Evolutionary conservation across 495 filamentous ascomycete genomes (phyloP).

Genomic region (Aspergillus kassunensis): DNA sequence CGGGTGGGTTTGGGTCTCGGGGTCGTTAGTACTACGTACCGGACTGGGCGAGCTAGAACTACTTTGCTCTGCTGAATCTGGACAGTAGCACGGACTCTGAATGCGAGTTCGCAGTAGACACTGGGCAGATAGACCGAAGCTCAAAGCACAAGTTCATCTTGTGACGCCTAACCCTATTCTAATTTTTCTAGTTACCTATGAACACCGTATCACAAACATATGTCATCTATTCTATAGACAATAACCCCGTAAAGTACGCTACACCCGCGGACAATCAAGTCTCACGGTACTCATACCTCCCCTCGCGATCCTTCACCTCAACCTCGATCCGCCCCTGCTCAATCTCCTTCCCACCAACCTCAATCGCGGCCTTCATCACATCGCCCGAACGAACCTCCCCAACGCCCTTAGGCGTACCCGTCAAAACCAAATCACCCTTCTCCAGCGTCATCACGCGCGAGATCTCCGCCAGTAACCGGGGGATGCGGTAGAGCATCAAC

Average conservation of each 20-base stretch:
- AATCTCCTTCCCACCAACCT: constrained; percentile 76
- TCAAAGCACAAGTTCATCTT: background rate
- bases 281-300: constrained; percentile 45
- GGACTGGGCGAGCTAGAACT: no score
- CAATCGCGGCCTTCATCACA: constrained; percentile 81
- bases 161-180: background rate
- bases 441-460: constrained; percentile 91
- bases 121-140: no score
- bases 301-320: constrained; percentile 65
- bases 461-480: constrained; percentile 83
- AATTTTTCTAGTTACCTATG: background rate
- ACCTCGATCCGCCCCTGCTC: constrained; percentile 86
- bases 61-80: no score
- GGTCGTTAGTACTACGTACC: background rate
- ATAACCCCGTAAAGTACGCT: no score
- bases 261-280: constrained; percentile 30
- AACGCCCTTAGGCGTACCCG: constrained; percentile 95
- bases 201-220: background rate
- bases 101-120: no score
- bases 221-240: no score
- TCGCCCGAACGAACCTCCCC: constrained; percentile 82
- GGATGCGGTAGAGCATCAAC: constrained; percentile 89
- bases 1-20: background rate
- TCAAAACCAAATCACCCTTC: constrained; percentile 86
- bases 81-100: no score